Evolutionary conservation across 2,329 filamentous ascomycete genomes (phyloP).

Genomic region (Calonectria ilicicola): DNA sequence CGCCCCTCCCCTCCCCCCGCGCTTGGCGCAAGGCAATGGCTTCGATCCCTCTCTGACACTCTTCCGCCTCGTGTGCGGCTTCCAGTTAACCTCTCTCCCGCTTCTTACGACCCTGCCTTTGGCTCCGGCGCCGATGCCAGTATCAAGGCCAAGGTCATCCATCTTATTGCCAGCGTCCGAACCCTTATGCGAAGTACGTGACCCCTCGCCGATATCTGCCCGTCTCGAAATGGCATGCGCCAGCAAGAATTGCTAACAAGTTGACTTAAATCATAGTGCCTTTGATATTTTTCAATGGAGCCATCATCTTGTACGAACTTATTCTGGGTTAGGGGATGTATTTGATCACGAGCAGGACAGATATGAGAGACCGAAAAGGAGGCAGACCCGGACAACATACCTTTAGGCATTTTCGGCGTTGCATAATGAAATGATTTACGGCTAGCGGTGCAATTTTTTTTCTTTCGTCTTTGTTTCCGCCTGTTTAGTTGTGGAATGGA

Average conservation of each 20-base stretch:
- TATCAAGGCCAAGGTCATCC: constrained; percentile 87
- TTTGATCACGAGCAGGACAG: not conserved
- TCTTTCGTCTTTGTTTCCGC: not conserved
- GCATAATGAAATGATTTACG: constrained; percentile 25
- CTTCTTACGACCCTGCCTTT: constrained; percentile 80
- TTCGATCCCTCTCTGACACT: constrained; percentile 22
- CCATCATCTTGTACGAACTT: constrained; percentile 87
- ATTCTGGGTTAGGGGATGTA: constrained; percentile 71
- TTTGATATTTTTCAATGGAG: constrained; percentile 83
- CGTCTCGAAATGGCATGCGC: not conserved
- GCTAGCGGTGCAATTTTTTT: constrained; percentile 9
- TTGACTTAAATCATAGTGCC: constrained; percentile 71
- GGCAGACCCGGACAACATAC: constrained; percentile 28
- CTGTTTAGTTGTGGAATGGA: not conserved
- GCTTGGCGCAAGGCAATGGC: not conserved
- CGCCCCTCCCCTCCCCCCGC: constrained; percentile 26
- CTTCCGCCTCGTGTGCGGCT: not conserved
- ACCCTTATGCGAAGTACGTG: constrained; percentile 88
- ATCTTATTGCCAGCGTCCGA: constrained; percentile 89
- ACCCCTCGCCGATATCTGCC: not conserved
- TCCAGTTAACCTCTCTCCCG: constrained; percentile 79
- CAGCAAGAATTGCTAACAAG: constrained; percentile 19
- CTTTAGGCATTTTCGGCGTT: constrained; percentile 35
- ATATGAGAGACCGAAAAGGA: constrained; percentile 13
- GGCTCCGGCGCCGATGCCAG: constrained; percentile 79